Percentiles rank a stretch among this genome's conserved stretches.
These are phyloP conservation scores for Ogataea angusta DNA, from an alignment of 805 yeast genomes.

Conservation along the genomic window DNA sequence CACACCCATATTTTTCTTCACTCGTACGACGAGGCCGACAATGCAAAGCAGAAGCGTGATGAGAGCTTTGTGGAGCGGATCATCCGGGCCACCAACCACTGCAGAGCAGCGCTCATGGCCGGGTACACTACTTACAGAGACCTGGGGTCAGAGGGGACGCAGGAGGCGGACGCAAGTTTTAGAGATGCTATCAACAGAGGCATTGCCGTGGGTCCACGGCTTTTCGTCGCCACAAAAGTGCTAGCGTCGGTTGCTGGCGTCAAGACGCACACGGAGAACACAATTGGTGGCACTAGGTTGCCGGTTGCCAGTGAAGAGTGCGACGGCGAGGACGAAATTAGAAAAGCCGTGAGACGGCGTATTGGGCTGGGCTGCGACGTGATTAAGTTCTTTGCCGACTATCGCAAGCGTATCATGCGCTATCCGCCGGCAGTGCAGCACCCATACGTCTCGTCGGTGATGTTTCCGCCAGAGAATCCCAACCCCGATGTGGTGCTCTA, in stretches of 20 bases:
- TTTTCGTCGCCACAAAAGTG: slow-evolving; percentile 29
- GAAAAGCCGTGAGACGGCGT: slow-evolving; percentile 28
- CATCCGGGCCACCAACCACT: slow-evolving; percentile 27
- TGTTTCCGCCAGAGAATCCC: slow-evolving; percentile 27
- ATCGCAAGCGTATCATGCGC: slow-evolving; percentile 28
- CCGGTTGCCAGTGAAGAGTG: slow-evolving; percentile 27
- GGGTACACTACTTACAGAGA: slow-evolving; percentile 32
- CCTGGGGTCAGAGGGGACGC: slow-evolving; percentile 29
- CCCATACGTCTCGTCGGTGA: slow-evolving; percentile 27
- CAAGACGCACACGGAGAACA: slow-evolving; percentile 25
- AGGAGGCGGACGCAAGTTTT: slow-evolving; percentile 29
- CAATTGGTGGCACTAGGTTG: slow-evolving; percentile 23
- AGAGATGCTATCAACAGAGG: slow-evolving; percentile 30
- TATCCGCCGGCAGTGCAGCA: slow-evolving; percentile 28
- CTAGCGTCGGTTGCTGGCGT: slow-evolving; percentile 24
- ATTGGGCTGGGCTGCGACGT: slow-evolving; percentile 29
- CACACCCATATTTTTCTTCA: slow-evolving; percentile 31
- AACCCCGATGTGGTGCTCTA: slow-evolving; percentile 29
- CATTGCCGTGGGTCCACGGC: slow-evolving; percentile 25
- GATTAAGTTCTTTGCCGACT: slow-evolving; percentile 29
- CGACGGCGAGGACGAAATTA: slow-evolving; percentile 27
- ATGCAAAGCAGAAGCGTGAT: slow-evolving; percentile 27
- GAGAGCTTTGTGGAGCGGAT: slow-evolving; percentile 28
- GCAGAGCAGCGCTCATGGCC: slow-evolving; percentile 23
- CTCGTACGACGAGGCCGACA: slow-evolving; percentile 28